Evolutionary conservation across 805 yeast genomes (phyloP).

Genomic region (Yamadazyma kitorensis): DNA sequence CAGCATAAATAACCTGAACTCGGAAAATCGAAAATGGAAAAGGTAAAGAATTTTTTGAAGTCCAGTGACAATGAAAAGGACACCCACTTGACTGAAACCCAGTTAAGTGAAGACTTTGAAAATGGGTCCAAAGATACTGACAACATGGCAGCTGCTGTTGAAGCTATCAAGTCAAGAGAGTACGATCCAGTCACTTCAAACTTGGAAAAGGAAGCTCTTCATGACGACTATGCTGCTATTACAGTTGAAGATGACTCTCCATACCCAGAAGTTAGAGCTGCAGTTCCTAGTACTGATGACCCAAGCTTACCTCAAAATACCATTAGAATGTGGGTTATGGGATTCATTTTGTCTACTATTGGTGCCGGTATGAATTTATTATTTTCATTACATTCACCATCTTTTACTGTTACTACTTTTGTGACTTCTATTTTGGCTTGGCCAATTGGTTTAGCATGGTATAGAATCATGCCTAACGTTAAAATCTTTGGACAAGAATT

Average conservation of each 20-base stretch:
- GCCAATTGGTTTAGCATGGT: slow-evolving; percentile 58
- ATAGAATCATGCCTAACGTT: slow-evolving; percentile 26
- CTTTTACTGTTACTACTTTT: slow-evolving; percentile 46
- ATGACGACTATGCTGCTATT: slow-evolving; percentile 40
- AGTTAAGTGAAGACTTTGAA: slow-evolving; percentile 2
- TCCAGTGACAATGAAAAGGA: slow-evolving; percentile 6
- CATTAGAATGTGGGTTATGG: slow-evolving; percentile 53
- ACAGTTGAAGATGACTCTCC: slow-evolving; percentile 44
- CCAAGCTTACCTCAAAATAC: slow-evolving; percentile 48
- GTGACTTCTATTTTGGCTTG: slow-evolving; percentile 60
- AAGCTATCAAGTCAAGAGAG: slow-evolving; percentile 26
- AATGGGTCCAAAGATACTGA: slow-evolving; percentile 4
- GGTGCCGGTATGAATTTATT: slow-evolving; percentile 61
- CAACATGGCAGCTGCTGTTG: slow-evolving; percentile 6
- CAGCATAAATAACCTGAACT: too few relatives aligned
- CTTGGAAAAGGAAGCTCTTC: slow-evolving; percentile 19
- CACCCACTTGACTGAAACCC: not conserved
- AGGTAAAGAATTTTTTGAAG: slow-evolving; percentile 5
- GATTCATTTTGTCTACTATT: slow-evolving; percentile 48
- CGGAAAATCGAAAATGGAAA: slow-evolving; percentile 8
- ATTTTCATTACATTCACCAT: slow-evolving; percentile 56
- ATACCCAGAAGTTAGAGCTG: slow-evolving; percentile 66
- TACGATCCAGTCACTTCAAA: slow-evolving; percentile 32
- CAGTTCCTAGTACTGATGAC: slow-evolving; percentile 54
- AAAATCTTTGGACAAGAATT: slow-evolving; percentile 14